Evolutionary conservation across 176 grass and related monocot genomes (phyloP).

Genomic region (Phoenix dactylifera): DNA sequence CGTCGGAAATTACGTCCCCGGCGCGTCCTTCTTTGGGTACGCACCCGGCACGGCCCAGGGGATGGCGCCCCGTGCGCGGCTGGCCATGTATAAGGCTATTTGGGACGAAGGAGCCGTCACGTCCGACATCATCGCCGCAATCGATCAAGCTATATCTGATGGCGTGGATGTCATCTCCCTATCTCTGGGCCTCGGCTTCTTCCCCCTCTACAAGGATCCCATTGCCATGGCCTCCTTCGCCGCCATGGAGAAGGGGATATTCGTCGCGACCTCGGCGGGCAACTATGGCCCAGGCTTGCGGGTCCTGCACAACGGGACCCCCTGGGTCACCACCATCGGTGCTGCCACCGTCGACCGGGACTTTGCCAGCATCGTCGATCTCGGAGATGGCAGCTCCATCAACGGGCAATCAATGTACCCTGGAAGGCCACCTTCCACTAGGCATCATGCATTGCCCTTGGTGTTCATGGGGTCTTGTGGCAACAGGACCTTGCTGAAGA

Average conservation of each 20-base stretch:
- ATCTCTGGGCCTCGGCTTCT: conserved; percentile 24
- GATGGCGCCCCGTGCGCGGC: conserved; percentile 36
- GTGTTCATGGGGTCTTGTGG: background rate
- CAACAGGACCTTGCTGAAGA: conserved; percentile 9
- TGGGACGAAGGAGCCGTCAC: conserved; percentile 28
- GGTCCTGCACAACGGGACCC: conserved; percentile 44
- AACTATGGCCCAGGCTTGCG: conserved; percentile 1
- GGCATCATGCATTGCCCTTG: background rate
- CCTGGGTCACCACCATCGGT: conserved; percentile 48
- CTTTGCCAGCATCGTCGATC: background rate
- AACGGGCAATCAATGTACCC: conserved; percentile 4
- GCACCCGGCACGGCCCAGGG: conserved; percentile 35
- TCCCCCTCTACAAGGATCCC: conserved; percentile 49
- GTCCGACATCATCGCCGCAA: conserved; percentile 50
- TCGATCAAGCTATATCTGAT: conserved; percentile 48
- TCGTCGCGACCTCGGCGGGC: conserved; percentile 32
- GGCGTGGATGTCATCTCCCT: conserved; percentile 67
- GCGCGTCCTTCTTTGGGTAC: conserved; percentile 61
- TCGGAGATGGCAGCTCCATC: conserved; percentile 8
- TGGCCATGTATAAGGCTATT: conserved; percentile 66
- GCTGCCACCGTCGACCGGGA: conserved; percentile 6
- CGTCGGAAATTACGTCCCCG: conserved; percentile 27
- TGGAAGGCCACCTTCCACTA: background rate
- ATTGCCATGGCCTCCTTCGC: conserved; percentile 38
- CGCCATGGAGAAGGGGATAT: conserved; percentile 37